Percentiles rank a stretch among this genome's conserved stretches.
Evolutionary conservation across 495 filamentous ascomycete genomes (phyloP).

Genomic region (Cercophora samala): DNA sequence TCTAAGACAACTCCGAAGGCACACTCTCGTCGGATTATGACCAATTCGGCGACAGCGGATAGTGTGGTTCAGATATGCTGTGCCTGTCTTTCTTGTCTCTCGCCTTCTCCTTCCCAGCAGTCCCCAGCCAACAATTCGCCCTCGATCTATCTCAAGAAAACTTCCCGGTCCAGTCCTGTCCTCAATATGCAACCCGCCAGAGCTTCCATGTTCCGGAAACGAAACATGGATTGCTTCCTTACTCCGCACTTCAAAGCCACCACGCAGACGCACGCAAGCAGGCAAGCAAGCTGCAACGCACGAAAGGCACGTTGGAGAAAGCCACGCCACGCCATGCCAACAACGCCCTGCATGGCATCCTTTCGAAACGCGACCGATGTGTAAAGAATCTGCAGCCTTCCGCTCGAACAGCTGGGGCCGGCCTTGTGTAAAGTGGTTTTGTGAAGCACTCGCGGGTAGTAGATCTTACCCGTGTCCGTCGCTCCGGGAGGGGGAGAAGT

Average conservation of each 20-base stretch:
- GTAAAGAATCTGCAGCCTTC: not conserved
- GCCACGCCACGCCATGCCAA: not conserved
- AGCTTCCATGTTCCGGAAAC: not conserved
- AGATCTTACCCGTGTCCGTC: slow-evolving; percentile 8
- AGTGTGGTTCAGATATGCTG: slow-evolving; percentile 4
- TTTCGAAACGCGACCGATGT: not conserved
- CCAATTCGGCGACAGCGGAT: slow-evolving; percentile 1
- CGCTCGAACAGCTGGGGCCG: not conserved
- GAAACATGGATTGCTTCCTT: not conserved
- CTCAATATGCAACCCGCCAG: not conserved
- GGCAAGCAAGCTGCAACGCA: not conserved
- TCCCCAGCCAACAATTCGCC: not conserved
- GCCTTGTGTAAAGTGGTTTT: not conserved
- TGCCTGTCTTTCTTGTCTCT: not conserved
- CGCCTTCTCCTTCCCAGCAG: not conserved
- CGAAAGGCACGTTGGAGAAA: not conserved
- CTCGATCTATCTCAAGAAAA: not conserved
- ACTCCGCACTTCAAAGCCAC: not conserved
- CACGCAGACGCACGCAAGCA: not conserved
- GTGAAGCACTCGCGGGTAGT: slow-evolving; percentile 1
- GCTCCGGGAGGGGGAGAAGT: not conserved
- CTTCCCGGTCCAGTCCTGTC: not conserved
- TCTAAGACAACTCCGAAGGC: slow-evolving; percentile 7
- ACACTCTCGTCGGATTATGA: not conserved
- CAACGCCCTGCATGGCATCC: slow-evolving; percentile 1